Percentiles rank a stretch among this genome's conserved stretches.
These are phyloP conservation scores for Paxillus ammoniavirescens DNA, from an alignment of 768 basidiomycete species.

Conservation along the genomic window DNA sequence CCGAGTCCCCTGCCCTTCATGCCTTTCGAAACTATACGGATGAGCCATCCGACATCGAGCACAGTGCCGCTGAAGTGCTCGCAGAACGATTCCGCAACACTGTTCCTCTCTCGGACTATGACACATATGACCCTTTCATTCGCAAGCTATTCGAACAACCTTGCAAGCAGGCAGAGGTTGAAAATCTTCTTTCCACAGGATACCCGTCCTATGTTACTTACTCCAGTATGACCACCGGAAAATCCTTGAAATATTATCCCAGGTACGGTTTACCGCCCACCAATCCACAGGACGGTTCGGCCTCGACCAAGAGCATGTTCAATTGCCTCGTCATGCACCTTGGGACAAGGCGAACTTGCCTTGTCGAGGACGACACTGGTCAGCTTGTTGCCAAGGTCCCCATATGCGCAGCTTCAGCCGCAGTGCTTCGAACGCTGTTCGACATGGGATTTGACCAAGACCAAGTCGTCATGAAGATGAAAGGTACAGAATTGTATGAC, in stretches of 20 bases:
- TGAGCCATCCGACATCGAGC: neutral
- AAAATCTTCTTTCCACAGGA: conserved; percentile 4
- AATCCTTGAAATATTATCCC: neutral
- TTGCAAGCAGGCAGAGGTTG: conserved; percentile 7
- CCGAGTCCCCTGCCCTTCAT: neutral
- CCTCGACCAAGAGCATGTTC: neutral
- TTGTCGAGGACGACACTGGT: neutral
- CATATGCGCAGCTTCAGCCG: neutral
- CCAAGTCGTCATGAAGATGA: neutral
- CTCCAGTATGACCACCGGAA: conserved; percentile 4
- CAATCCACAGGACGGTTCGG: neutral
- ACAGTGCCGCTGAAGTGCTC: neutral
- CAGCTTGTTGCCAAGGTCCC: neutral
- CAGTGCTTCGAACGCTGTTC: neutral
- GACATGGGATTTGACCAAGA: neutral
- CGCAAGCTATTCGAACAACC: neutral
- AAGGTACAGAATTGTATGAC: neutral
- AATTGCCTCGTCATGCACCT: neutral
- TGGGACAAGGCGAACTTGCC: neutral
- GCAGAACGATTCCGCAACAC: neutral
- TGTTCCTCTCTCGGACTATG: conserved; percentile 4
- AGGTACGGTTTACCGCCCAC: neutral
- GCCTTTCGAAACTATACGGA: neutral
- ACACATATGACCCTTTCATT: conserved; percentile 3
- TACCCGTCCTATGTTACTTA: neutral